Base-by-base conservation (phyloP, 495 filamentous ascomycete genomes). In the Aspergillus mulundensis region DNA sequence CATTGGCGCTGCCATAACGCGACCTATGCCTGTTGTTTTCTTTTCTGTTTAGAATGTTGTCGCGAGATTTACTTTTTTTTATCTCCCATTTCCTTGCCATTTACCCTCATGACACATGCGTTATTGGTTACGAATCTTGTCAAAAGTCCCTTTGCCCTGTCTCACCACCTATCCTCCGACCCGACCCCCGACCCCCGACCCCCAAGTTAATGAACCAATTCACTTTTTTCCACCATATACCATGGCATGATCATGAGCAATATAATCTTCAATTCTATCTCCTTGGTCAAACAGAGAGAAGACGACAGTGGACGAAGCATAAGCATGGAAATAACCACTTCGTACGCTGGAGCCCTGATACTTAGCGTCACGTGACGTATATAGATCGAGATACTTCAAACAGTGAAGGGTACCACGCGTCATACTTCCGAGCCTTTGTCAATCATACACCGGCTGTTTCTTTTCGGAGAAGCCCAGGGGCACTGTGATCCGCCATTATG, bases 1-100 rank as follows among this genome's bases (percentile, higher is more conserved):
- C 42, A 58, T 59, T 28, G 8, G 25, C 25, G 3, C 56, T 61
- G 61, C 57, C 54, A 54, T 68, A 61, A 71, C 69, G 69, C 66
- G 67, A 70, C 61, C 66, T 68, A 71, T 71, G 69, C 69, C 62
- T 62, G 48, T 66, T 67, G 63, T 64, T 68, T 61, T 66, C 57
- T 62, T 63, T 62, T 41, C 40, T 60, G 54, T 56, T 58, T 61
- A 66, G 66, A 66, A 70, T 64, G 56, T 54, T 58, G 50, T 58
- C 49, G 25, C 34, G 34, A 58, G 56, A 58, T 39, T 42, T 57
- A 2, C n/a, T n/a, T n/a, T n/a, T n/a, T n/a, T n/a, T n/a, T n/a
- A n/a, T n/a, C n/a, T n/a, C n/a, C n/a, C n/a, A n/a, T 40, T 40
- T 18, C 53, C 14, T 40, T 40, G 5, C 56, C 56, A 40, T 56